A percentile compares a stretch with the other conserved stretches of the same genome.
Evolutionary conservation across 108 stramenopile species (phyloP).

Genomic region (Conticribra guillardii): DNA sequence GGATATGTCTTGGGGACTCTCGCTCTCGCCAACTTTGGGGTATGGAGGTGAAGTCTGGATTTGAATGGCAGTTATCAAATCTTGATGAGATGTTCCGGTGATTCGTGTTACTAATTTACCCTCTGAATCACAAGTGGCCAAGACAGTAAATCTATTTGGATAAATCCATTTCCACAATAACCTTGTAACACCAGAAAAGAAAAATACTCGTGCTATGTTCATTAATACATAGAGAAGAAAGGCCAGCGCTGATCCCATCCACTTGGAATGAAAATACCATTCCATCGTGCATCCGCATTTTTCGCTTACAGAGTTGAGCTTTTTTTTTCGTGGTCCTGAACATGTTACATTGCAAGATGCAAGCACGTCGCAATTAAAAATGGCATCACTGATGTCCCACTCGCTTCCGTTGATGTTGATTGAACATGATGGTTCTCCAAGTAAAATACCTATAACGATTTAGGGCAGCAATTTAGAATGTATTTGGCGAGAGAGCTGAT

Average conservation of each 20-base stretch:
- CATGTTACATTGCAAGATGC: slow-evolving; percentile 48
- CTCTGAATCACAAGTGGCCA: slow-evolving; percentile 40
- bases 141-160: slow-evolving; percentile 49
- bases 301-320: slow-evolving; percentile 25
- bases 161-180: slow-evolving; percentile 51
- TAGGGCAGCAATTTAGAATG: too few species aligned
- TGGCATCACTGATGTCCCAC: slow-evolving; percentile 37
- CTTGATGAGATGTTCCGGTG: slow-evolving; percentile 15
- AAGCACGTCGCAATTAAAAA: slow-evolving; percentile 51
- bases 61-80: slow-evolving; percentile 40
- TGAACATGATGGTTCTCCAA: slow-evolving; percentile 32
- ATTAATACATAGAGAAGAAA: slow-evolving; percentile 46
- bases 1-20: slow-evolving; percentile 16
- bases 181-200: slow-evolving; percentile 46
- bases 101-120: slow-evolving; percentile 36
- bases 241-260: slow-evolving; percentile 47
- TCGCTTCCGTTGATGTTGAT: slow-evolving; percentile 33
- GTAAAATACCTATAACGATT: slow-evolving; percentile 15
- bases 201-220: slow-evolving; percentile 51
- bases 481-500: too few species aligned
- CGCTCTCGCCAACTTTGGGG: slow-evolving; percentile 5
- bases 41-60: neutral
- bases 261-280: slow-evolving; percentile 56
- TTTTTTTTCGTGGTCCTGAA: slow-evolving; percentile 35
- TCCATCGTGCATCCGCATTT: slow-evolving; percentile 52